Evolutionary conservation across 2,329 filamentous ascomycete species (phyloP).

Genomic region (Arthroderma uncinatum): DNA sequence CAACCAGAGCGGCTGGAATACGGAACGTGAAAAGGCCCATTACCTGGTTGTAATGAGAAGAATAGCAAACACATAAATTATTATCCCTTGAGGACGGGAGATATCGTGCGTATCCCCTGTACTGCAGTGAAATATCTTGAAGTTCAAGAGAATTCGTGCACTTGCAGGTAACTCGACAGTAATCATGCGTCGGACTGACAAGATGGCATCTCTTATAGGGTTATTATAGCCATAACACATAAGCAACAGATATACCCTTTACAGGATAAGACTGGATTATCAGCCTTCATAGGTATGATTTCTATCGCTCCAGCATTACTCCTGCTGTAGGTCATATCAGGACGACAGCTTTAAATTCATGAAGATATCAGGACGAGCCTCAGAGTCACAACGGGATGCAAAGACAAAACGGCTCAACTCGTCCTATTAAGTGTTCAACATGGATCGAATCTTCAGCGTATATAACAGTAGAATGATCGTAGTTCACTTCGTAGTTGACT

Average conservation of each 20-base stretch:
- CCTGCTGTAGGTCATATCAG: neutral
- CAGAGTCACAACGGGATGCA: too few relatives aligned
- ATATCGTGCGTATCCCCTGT: neutral
- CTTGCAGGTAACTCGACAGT: neutral
- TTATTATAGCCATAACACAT: neutral
- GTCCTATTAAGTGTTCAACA: too few relatives aligned
- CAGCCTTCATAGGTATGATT: neutral
- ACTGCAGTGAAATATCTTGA: neutral
- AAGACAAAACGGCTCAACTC: too few relatives aligned
- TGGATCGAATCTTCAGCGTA: too few relatives aligned
- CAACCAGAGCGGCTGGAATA: neutral
- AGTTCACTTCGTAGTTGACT: constrained; percentile 3
- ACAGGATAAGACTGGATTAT: neutral
- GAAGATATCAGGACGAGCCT: neutral
- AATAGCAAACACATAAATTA: neutral
- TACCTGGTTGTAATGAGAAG: neutral
- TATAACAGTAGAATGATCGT: too few relatives aligned
- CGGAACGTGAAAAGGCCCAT: neutral
- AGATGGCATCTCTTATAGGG: neutral
- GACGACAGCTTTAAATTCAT: neutral
- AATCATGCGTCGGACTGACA: neutral
- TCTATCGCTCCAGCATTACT: neutral
- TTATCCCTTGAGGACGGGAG: neutral
- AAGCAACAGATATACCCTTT: neutral
- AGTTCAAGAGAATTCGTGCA: neutral